phyloP scores from a whole-genome alignment of 2,329 filamentous ascomycete genomes.

The Neonectria magnoliae region DNA sequence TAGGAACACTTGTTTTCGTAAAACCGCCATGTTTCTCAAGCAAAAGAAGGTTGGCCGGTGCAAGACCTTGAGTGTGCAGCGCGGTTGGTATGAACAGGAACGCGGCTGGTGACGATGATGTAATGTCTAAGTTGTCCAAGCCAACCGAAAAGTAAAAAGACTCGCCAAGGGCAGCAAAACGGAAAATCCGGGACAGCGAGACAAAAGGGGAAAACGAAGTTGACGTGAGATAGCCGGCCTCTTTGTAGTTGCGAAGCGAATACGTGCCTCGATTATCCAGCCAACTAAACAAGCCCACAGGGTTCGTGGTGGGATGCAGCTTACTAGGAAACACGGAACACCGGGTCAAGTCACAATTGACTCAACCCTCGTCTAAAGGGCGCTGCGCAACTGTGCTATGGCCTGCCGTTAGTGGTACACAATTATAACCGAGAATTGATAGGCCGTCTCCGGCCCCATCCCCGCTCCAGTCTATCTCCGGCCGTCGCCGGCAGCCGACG shows the following conservation, averaged over 20 bases:
- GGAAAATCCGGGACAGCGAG: not conserved
- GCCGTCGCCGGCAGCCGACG: conserved; percentile 42
- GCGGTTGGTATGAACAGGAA: not conserved
- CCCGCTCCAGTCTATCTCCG: conserved; percentile 29
- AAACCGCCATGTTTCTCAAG: conserved; percentile 22
- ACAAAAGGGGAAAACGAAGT: not conserved
- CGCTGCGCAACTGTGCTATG: not conserved
- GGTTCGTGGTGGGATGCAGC: not conserved
- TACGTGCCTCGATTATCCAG: not conserved
- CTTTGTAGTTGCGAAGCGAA: conserved; percentile 2
- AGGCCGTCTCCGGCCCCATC: conserved; percentile 36
- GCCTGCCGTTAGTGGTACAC: not conserved
- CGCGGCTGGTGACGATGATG: not conserved
- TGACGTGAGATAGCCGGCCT: not conserved
- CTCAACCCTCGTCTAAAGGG: not conserved
- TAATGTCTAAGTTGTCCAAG: not conserved
- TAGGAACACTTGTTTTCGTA: conserved; percentile 58
- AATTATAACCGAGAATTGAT: conserved; percentile 22
- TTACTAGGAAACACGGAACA: not conserved
- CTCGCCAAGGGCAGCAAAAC: not conserved
- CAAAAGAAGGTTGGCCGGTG: not conserved
- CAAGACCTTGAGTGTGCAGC: not conserved
- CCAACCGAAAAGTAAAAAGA: not conserved
- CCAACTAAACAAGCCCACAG: not conserved
- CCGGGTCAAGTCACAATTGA: not conserved